phyloP scores from a whole-genome alignment of 805 yeast genomes.

The Pichia nanzhaoensis region DNA sequence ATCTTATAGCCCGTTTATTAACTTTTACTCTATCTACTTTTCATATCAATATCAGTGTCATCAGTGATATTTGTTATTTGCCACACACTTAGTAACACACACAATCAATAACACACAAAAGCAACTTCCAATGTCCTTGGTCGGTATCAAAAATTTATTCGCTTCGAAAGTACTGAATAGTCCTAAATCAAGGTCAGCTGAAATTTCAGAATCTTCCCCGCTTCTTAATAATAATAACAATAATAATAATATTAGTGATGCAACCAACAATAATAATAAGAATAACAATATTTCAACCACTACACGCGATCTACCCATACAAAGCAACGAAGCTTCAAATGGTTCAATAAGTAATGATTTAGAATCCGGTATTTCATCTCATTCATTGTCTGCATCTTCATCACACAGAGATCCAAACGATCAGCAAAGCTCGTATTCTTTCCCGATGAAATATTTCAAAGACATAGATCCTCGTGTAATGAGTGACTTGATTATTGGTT shows the following conservation, averaged over 20 bases:
- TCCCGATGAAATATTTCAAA: conserved; percentile 32
- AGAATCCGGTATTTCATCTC: neutral
- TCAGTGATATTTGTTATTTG: too few relatives aligned
- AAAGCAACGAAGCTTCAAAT: neutral
- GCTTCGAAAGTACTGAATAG: neutral
- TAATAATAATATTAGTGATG: too few relatives aligned
- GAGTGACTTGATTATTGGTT: conserved; percentile 89
- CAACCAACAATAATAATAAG: neutral
- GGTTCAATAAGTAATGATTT: conserved; percentile 1
- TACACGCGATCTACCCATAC: too few relatives aligned
- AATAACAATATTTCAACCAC: neutral
- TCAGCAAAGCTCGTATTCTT: neutral
- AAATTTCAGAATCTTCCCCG: neutral
- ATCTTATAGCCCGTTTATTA: neutral
- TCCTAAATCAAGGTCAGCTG: neutral
- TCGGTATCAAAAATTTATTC: conserved; percentile 5
- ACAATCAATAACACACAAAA: neutral
- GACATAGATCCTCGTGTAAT: conserved; percentile 84
- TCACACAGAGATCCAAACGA: neutral
- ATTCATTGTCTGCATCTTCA: neutral
- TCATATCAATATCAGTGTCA: too few relatives aligned
- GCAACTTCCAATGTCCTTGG: conserved; percentile 10
- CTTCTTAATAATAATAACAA: conserved; percentile 1
- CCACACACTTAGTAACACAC: neutral
- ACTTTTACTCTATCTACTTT: too few relatives aligned